Conservation (phyloP, 116 monocot genomes). For the Iris pallida region DNA sequence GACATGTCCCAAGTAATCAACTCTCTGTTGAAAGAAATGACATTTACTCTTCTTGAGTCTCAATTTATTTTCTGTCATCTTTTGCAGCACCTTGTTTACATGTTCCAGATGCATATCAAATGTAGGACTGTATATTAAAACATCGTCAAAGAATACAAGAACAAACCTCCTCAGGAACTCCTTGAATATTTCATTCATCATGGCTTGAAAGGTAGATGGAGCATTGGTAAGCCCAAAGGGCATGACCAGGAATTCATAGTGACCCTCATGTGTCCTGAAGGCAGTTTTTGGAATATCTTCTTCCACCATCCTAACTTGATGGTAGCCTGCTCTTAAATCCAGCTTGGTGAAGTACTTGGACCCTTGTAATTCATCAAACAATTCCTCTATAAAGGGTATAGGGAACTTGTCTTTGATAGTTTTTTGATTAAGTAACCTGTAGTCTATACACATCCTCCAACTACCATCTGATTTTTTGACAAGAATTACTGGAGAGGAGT, state of each 20-base stretch:
- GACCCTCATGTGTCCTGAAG: background rate
- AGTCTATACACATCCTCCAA: too few species aligned
- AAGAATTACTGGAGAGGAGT: too few species aligned
- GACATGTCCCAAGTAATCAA: slow-evolving; percentile 21
- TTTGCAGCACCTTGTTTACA: background rate
- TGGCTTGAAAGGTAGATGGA: background rate
- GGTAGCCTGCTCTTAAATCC: too few species aligned
- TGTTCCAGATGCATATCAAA: background rate
- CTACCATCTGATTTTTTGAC: too few species aligned
- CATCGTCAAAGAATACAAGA: slow-evolving; percentile 3
- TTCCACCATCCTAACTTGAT: too few species aligned
- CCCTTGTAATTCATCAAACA: too few species aligned
- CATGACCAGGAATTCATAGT: slow-evolving; percentile 1
- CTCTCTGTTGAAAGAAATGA: background rate
- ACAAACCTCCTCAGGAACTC: background rate
- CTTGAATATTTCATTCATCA: background rate
- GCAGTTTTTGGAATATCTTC: background rate
- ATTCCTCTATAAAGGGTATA: too few species aligned
- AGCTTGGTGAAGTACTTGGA: too few species aligned
- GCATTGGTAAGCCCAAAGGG: background rate
- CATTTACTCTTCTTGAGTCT: slow-evolving; percentile 18
- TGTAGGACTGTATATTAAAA: slow-evolving; percentile 7
- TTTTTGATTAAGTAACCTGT: too few species aligned
- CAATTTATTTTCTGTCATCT: background rate
- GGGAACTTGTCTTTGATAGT: too few species aligned